Conservation (phyloP, 192 early-diverging fungal genomes). For the Backusella luteola region DNA sequence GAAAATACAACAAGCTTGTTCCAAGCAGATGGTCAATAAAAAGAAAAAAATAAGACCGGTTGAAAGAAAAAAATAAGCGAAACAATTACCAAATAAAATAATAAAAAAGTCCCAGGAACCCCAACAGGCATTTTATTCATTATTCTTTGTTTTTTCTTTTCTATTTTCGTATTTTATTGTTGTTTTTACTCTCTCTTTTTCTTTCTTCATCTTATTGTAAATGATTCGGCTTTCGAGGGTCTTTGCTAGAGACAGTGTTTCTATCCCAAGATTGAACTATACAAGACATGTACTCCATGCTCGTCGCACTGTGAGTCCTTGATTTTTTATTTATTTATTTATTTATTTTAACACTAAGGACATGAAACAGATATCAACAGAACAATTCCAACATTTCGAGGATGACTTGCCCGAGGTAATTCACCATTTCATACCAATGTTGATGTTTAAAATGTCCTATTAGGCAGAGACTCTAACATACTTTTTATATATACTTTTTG, state of each 20-base stretch:
- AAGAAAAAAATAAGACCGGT: too few relatives aligned
- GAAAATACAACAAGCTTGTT: not conserved
- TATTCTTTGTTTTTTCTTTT: not conserved
- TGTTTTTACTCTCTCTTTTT: not conserved
- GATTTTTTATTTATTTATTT: not conserved
- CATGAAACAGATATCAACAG: conserved; percentile 2
- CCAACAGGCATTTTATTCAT: not conserved
- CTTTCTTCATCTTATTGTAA: not conserved
- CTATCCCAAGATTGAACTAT: not conserved
- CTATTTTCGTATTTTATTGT: not conserved
- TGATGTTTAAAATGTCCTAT: not conserved
- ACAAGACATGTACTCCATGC: not conserved
- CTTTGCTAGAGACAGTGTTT: not conserved
- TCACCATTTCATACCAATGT: not conserved
- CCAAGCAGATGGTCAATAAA: not conserved
- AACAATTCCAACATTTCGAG: conserved; percentile 7
- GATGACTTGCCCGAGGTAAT: conserved; percentile 12
- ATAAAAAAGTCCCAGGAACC: not conserved
- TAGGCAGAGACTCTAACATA: not conserved
- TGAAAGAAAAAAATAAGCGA: too few relatives aligned
- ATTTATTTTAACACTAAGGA: not conserved
- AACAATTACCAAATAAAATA: too few relatives aligned
- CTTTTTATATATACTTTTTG: too few relatives aligned
- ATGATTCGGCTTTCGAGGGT: not conserved
- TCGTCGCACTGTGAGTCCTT: not conserved